Percentiles rank a stretch among this genome's conserved stretches.
phyloP scores from a whole-genome alignment of 176 grass and related monocot genomes.

The Puya raimondii region DNA sequence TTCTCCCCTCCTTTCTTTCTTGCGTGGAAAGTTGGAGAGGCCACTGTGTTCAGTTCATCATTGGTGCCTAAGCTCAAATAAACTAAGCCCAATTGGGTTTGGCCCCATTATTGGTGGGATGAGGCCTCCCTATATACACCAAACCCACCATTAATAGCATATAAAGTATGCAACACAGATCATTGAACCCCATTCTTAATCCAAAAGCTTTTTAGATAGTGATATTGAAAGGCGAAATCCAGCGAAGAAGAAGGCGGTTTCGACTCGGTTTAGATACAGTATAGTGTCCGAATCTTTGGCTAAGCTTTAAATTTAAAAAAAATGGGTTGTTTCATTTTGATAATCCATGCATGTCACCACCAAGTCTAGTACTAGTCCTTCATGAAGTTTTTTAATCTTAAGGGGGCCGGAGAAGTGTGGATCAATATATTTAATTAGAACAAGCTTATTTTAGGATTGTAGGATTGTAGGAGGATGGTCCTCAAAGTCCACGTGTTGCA shows the following conservation, averaged over 20 bases:
- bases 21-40: constrained; percentile 25
- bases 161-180: neutral
- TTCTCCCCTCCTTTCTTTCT: constrained; percentile 11
- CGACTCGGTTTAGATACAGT: neutral
- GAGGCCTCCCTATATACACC: neutral
- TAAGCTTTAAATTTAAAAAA: neutral
- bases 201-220: neutral
- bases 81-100: neutral
- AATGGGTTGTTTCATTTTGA: constrained; percentile 7
- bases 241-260: constrained; percentile 13
- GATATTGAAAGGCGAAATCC: constrained; percentile 8
- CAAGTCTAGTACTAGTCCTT: too few relatives aligned
- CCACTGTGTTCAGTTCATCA: constrained; percentile 29
- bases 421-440: too few relatives aligned
- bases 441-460: neutral
- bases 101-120: neutral
- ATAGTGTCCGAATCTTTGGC: constrained; percentile 9
- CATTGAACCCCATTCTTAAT: neutral
- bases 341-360: constrained; percentile 22
- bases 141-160: constrained; percentile 13
- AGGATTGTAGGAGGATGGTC: too few relatives aligned
- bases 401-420: neutral
- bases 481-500: constrained; percentile 5
- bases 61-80: constrained; percentile 27
- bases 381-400: too few relatives aligned